Conservation (phyloP, 768 basidiomycete genomes). For the Royoungia palumana region DNA sequence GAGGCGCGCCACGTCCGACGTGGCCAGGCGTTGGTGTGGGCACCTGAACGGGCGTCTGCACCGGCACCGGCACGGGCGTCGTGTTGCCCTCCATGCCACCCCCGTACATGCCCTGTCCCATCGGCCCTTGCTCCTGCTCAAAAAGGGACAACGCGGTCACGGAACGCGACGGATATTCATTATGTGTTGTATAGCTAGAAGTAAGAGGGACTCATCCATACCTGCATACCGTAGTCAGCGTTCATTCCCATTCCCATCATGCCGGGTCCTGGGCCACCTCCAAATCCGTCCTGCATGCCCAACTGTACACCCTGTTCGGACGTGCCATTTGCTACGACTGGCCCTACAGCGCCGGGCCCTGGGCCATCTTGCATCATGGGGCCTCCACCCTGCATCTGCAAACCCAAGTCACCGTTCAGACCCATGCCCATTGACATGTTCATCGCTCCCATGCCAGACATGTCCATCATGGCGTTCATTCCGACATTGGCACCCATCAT, state of each 20-base stretch:
- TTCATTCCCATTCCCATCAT: constrained; percentile 75
- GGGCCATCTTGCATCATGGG: constrained; percentile 55
- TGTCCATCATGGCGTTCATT: constrained; percentile 78
- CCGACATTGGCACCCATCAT: constrained; percentile 53
- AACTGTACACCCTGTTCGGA: constrained; percentile 39
- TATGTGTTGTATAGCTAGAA: constrained; percentile 35
- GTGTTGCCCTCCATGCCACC: constrained; percentile 54
- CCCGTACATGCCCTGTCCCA: constrained; percentile 71
- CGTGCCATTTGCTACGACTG: constrained; percentile 36
- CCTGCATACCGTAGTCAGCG: constrained; percentile 73
- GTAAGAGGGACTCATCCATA: constrained; percentile 37
- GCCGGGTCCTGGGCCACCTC: constrained; percentile 43
- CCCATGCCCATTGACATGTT: constrained; percentile 55
- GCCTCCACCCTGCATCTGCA: constrained; percentile 45
- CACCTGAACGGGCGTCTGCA: constrained; percentile 31
- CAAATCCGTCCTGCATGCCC: constrained; percentile 41
- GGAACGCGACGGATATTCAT: constrained; percentile 35
- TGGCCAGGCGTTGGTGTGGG: constrained; percentile 31
- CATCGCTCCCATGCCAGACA: constrained; percentile 59
- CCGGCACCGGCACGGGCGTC: constrained; percentile 45
- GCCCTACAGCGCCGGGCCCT: constrained; percentile 31
- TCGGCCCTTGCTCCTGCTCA: constrained; percentile 54
- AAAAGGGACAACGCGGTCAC: constrained; percentile 21
- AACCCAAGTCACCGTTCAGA: constrained; percentile 66
- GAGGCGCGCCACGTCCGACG: constrained; percentile 31